Evolutionary conservation across 257 asterid species (phyloP).

Genomic region (Prunella vulgaris): DNA sequence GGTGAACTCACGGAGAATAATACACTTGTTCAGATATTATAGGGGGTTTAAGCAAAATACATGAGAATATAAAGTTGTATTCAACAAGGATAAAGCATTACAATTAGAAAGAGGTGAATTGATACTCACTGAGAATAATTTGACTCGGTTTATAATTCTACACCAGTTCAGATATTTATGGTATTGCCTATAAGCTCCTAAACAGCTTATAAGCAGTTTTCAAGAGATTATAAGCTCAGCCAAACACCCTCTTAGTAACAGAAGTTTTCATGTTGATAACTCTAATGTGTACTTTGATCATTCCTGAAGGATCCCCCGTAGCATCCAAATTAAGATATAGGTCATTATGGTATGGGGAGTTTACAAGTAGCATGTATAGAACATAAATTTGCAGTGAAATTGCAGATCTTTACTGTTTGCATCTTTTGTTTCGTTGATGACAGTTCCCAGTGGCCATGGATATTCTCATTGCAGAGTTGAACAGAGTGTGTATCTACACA

Average conservation of each 20-base stretch:
- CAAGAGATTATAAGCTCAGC: no score
- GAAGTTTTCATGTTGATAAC: background rate
- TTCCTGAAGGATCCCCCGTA: no score
- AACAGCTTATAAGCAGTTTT: no score
- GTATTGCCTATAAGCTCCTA: no score
- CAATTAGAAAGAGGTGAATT: background rate
- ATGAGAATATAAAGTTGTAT: no score
- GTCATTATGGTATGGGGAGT: background rate
- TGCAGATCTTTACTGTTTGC: background rate
- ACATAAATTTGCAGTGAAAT: background rate
- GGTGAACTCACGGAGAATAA: background rate
- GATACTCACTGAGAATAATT: background rate
- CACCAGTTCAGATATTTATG: background rate
- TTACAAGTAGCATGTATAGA: background rate
- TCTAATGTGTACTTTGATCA: background rate
- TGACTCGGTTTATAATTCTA: background rate
- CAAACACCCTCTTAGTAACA: no score
- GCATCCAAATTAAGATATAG: no score
- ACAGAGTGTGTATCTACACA: conserved; percentile 76
- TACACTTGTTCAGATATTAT: background rate
- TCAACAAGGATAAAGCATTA: conserved; percentile 7
- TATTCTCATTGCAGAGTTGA: conserved; percentile 69
- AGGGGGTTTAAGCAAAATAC: no score
- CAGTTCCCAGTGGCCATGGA: conserved; percentile 83
- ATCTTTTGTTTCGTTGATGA: conserved; percentile 15